These are phyloP conservation scores for Alloteropsis angusta DNA, from an alignment of 202 grass and related monocot species.

Conservation along the genomic window DNA sequence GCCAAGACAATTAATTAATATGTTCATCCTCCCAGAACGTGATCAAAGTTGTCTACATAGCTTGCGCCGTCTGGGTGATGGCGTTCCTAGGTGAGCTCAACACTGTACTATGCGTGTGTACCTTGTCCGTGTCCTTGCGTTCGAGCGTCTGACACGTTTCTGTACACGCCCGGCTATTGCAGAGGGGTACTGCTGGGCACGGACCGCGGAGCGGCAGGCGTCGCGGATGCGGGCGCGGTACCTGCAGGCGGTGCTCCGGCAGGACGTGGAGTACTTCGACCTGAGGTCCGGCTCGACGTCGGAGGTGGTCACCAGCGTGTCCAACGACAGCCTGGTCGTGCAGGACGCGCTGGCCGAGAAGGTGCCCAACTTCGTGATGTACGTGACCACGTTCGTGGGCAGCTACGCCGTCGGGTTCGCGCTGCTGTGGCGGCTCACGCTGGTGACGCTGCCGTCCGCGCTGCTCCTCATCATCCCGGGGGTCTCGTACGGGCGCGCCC, in stretches of 20 bases:
- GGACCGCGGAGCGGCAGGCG: constrained; percentile 74
- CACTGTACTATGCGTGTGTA: neutral
- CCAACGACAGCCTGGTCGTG: constrained; percentile 62
- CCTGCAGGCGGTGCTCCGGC: constrained; percentile 65
- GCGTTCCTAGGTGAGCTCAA: constrained; percentile 52
- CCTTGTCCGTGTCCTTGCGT: neutral
- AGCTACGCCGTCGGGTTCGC: constrained; percentile 53
- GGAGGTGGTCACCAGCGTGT: constrained; percentile 71
- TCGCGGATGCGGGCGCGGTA: constrained; percentile 67
- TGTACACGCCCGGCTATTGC: neutral
- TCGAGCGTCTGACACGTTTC: neutral
- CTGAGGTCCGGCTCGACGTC: constrained; percentile 45
- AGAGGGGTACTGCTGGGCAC: constrained; percentile 86
- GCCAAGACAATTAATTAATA: neutral
- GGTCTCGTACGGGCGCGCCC: constrained; percentile 43
- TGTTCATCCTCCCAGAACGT: constrained; percentile 35
- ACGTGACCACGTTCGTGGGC: constrained; percentile 39
- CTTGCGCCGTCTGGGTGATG: constrained; percentile 37
- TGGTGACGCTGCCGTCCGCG: constrained; percentile 45
- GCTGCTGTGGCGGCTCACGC: constrained; percentile 48
- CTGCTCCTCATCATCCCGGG: constrained; percentile 62
- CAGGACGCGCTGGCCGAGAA: constrained; percentile 77
- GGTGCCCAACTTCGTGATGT: constrained; percentile 75
- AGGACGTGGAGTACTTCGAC: constrained; percentile 84
- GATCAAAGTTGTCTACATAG: constrained; percentile 49